Base-by-base conservation (phyloP, 176 grass and related monocot species). In the Themeda triandra region DNA sequence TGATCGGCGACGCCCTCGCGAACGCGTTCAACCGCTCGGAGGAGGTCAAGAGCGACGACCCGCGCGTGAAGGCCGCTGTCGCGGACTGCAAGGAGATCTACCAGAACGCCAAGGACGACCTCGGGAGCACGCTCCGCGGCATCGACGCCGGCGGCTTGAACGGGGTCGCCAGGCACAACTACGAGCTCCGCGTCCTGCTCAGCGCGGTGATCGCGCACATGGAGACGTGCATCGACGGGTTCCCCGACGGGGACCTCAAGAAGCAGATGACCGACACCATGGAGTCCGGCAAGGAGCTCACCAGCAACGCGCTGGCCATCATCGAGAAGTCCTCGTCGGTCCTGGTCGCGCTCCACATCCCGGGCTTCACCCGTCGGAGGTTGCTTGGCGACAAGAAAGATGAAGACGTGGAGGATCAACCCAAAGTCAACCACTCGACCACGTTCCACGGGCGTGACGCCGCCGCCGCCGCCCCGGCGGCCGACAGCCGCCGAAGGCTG, bases 211-310 rank as follows among this genome's bases (percentile, higher is more conserved):
- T 92, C 75, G 53, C 89, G 77, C 44, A 97, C 67, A 92, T 90
- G 79, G 91, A 97, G 84, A 94, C 89, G 12, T 97, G 94, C 87
- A 83, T 97, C 46, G 94, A 97, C 14, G 94, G 91, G 2, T 97
- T 97, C 83, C 92, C 89, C 51, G 83, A 89, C 3, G 94, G 94
- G 13, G 82, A 88, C 10, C 68, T 97, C 64, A 91, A 86, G 89
- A 56, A 41, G 8, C 92, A 92, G 85, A 88, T 90, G 91, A 86
- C 75, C 59, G 42, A 21, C 18, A 71, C 87, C 14, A 97, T 93
- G 94, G 86, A 62, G 71, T 73, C 80, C n/a, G 86, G 81, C 0
- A 94, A 77, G 89, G 80, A 92, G 40, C 82, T 92, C 35, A 88
- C 89, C 8, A 94, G 91, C 82, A 93, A 97, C 14, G 92, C 91